Conservation (phyloP, 805 yeast genomes). For the Teunomyces tritomae region DNA sequence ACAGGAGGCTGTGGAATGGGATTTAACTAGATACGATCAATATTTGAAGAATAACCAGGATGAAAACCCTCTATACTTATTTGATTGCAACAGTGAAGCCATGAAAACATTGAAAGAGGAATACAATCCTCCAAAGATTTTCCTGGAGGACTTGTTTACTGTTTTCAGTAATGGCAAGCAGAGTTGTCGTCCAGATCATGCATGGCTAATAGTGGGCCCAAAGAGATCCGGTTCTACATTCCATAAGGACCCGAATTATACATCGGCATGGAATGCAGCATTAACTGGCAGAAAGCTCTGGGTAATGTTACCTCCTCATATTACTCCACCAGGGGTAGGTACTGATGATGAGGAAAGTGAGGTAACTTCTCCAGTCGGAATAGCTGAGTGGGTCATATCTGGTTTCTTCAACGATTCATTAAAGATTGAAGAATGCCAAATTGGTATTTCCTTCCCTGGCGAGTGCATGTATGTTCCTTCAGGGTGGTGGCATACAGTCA, state of each 20-base stretch:
- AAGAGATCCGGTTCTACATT: conserved; percentile 81
- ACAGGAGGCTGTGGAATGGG: conserved; percentile 87
- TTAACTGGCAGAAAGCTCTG: conserved; percentile 75
- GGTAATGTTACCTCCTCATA: conserved; percentile 82
- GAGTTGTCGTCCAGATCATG: conserved; percentile 76
- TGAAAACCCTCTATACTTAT: conserved; percentile 81
- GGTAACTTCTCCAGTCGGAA: conserved; percentile 87
- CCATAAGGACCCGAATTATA: conserved; percentile 89
- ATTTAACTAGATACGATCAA: conserved; percentile 54
- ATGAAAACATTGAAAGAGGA: conserved; percentile 54
- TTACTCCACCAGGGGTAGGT: conserved; percentile 81
- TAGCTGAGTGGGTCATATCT: conserved; percentile 85
- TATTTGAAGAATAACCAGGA: conserved; percentile 65
- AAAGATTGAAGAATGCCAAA: conserved; percentile 52
- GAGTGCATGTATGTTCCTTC: conserved; percentile 88
- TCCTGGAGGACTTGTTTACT: conserved; percentile 59
- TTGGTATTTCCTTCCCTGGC: conserved; percentile 76
- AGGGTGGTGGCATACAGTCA: conserved; percentile 98
- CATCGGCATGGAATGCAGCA: conserved; percentile 88
- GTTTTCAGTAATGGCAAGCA: conserved; percentile 36
- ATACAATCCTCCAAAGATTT: conserved; percentile 52
- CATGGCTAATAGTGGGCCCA: conserved; percentile 92
- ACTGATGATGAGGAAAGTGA: conserved; percentile 77
- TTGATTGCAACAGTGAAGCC: conserved; percentile 77
- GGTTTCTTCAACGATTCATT: conserved; percentile 76